A percentile compares a stretch with the other conserved stretches of the same genome.
Conservation (phyloP, 2,329 filamentous ascomycete genomes). For the Calonectria ilicicola region DNA sequence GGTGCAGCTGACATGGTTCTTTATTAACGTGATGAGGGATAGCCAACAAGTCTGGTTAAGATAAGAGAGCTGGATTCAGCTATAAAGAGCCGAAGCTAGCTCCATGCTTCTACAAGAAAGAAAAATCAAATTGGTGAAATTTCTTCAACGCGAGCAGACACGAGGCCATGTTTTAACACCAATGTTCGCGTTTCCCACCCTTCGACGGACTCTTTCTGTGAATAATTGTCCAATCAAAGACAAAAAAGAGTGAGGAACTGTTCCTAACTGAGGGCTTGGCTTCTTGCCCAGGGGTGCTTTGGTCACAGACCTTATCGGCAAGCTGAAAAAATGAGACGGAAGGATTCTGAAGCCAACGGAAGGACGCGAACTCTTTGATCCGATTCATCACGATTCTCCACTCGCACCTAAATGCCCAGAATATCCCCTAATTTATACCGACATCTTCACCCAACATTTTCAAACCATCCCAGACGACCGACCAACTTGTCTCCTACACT, state of each 20-base stretch:
- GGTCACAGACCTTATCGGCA: conserved; percentile 11
- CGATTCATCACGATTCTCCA: background rate
- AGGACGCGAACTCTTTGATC: background rate
- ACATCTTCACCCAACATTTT: conserved; percentile 43
- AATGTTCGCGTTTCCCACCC: background rate
- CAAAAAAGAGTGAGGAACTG: background rate
- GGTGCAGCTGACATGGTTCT: background rate
- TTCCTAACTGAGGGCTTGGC: background rate
- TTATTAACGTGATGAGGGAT: background rate
- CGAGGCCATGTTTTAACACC: background rate
- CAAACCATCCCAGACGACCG: conserved; percentile 37
- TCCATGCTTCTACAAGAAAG: background rate
- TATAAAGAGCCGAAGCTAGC: background rate
- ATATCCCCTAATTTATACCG: conserved; percentile 23
- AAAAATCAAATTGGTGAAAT: background rate
- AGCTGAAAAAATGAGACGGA: background rate
- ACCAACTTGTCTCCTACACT: conserved; percentile 39
- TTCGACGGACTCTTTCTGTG: background rate
- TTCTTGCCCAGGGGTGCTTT: background rate
- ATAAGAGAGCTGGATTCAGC: background rate
- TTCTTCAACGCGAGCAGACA: background rate
- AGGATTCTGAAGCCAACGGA: background rate
- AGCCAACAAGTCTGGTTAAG: background rate
- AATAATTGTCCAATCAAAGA: background rate
- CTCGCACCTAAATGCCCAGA: background rate